Conservation (phyloP, 352 stramenopile species). For the Phytophthora kernoviae region DNA sequence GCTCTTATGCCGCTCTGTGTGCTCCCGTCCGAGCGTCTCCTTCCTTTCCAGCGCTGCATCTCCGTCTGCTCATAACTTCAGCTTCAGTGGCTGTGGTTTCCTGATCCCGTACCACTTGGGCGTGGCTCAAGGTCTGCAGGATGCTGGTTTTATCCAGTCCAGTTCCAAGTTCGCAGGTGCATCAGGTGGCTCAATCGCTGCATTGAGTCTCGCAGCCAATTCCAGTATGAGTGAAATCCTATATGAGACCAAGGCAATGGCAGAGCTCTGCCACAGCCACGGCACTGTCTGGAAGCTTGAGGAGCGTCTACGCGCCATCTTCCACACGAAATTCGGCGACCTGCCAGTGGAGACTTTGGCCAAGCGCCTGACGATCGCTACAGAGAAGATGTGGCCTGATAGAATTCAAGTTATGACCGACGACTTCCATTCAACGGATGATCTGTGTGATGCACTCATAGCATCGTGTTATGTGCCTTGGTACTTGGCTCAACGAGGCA, state of each 20-base stretch:
- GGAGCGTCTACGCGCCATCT: slow-evolving; percentile 55
- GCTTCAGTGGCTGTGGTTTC: slow-evolving; percentile 82
- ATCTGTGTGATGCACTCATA: slow-evolving; percentile 70
- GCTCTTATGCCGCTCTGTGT: not conserved
- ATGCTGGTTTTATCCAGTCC: slow-evolving; percentile 49
- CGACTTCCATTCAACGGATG: slow-evolving; percentile 60
- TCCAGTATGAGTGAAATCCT: slow-evolving; percentile 59
- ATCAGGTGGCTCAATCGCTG: slow-evolving; percentile 72
- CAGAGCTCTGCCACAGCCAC: slow-evolving; percentile 46
- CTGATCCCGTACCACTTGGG: slow-evolving; percentile 83
- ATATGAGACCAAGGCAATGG: slow-evolving; percentile 64
- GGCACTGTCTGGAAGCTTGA: slow-evolving; percentile 78
- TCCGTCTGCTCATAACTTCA: slow-evolving; percentile 52
- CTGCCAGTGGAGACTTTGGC: slow-evolving; percentile 44
- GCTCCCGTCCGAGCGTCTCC: not conserved
- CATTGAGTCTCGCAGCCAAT: slow-evolving; percentile 62
- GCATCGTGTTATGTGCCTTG: slow-evolving; percentile 82
- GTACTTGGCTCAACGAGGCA: slow-evolving; percentile 61
- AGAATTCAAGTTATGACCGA: slow-evolving; percentile 54
- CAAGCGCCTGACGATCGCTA: slow-evolving; percentile 68
- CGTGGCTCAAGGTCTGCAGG: slow-evolving; percentile 59
- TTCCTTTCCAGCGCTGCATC: slow-evolving; percentile 8
- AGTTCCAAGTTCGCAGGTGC: slow-evolving; percentile 70
- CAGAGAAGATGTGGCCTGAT: slow-evolving; percentile 72
- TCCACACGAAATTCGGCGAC: slow-evolving; percentile 54